Evolutionary conservation across 1,284 basidiomycete species (phyloP), one percentile per base, ranked within the genome.

Genomic region (Rhodofomes roseus): DNA sequence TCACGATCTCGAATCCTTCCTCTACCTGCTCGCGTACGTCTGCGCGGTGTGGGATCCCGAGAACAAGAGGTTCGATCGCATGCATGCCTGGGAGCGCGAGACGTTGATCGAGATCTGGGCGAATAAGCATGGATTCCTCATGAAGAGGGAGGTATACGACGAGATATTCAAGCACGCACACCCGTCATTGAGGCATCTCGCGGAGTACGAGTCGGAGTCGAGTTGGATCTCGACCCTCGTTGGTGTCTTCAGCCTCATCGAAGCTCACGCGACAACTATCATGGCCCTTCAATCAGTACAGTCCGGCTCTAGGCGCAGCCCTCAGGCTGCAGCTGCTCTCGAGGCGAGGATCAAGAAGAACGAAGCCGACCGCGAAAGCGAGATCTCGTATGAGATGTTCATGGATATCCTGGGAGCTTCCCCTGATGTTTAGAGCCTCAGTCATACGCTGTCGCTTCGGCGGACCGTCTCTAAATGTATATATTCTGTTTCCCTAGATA

Each of bases 1-100:
- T 22, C 48, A 52, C 31, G 59, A 60, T 20, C 41, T 57, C 14
- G 44, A 57, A 39, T 46, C 55, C 3, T 48, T 56, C 43, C 36
- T 56, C 22, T 56, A 31, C 41, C 9, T 56, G 7, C 43, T 60
- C 14, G 44, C 43, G 18, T 60, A 22, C 9, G 48, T 60, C 11
- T 57, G 44, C 25, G 44, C 44, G 12, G 37, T 23, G 18, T 53
- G 34, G 20, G 29, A 53, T n/a, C 50, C 57, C 25, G 29, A 54
- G 16, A 29, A n/a, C 5, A 18, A 54, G 36, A 54, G 4, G 34
- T 40, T 57, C 14, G 46, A 46, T 2, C 46, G 18, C 18, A 3
- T 57, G 25, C 14, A 18, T 1, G 31, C 25, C 8, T 57, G 56
- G 56, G 44, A 57, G 27, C 27, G 27, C 7, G 16, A 23, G 14